Percentiles rank a stretch among this genome's conserved stretches.
Evolutionary conservation across 2,329 filamentous ascomycete species (phyloP).

Genomic region (Colletotrichum brevisporum): DNA sequence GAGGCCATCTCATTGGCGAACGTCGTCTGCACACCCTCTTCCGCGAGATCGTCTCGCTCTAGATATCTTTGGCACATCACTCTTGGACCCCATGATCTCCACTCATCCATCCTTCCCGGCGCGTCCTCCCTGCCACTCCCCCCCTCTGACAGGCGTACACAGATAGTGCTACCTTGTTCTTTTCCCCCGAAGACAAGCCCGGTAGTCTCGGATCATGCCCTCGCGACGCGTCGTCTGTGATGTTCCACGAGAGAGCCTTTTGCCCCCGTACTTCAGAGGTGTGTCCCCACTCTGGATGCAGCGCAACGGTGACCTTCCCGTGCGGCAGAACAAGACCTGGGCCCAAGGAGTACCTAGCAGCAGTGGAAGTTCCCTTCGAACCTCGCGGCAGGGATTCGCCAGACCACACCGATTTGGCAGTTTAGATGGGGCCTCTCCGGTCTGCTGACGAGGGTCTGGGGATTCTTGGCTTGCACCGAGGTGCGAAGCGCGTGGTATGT

Average conservation of each 20-base stretch:
- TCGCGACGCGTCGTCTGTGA: slow-evolving; percentile 14
- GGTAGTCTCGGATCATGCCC: slow-evolving; percentile 40
- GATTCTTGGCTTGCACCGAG: neutral
- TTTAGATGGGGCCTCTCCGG: neutral
- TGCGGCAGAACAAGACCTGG: slow-evolving; percentile 2
- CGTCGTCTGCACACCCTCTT: slow-evolving; percentile 39
- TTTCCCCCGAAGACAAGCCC: neutral
- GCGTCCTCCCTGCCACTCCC: slow-evolving; percentile 24
- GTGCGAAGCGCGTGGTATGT: neutral
- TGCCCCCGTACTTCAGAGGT: slow-evolving; percentile 12
- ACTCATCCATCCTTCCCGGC: slow-evolving; percentile 36
- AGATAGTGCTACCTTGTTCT: neutral
- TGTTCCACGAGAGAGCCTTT: neutral
- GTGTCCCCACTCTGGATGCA: slow-evolving; percentile 17
- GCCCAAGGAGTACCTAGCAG: neutral
- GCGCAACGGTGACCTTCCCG: slow-evolving; percentile 30
- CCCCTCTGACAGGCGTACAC: slow-evolving; percentile 5
- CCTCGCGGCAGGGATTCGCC: neutral
- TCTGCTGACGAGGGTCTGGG: slow-evolving; percentile 24
- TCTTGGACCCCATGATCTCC: slow-evolving; percentile 39
- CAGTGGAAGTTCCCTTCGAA: neutral
- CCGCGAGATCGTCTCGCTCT: slow-evolving; percentile 33
- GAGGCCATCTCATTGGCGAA: slow-evolving; percentile 13
- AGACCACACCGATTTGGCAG: neutral
- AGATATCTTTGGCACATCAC: slow-evolving; percentile 33